A percentile compares a stretch with the other conserved stretches of the same genome.
phyloP scores from a whole-genome alignment of 2,329 filamentous ascomycete species.

The Bisporella sp. region DNA sequence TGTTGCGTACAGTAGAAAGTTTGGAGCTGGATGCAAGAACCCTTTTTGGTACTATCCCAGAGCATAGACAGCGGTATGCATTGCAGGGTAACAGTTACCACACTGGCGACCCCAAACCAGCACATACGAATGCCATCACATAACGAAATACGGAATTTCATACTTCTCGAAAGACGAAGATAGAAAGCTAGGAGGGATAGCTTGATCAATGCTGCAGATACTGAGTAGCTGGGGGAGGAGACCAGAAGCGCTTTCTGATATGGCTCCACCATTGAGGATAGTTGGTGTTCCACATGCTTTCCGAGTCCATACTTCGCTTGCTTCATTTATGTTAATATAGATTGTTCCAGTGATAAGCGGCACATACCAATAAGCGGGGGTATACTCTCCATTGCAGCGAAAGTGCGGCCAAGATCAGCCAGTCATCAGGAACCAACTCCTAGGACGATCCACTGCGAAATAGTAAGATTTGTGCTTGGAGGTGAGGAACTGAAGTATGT shows the following conservation, averaged over 20 bases:
- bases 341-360: too few species aligned
- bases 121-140: conserved; percentile 34
- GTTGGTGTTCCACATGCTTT: background rate
- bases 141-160: conserved; percentile 30
- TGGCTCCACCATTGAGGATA: background rate
- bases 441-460: background rate
- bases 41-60: conserved; percentile 29
- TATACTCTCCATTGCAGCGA: background rate
- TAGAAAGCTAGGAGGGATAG: conserved; percentile 39
- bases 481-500: background rate
- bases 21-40: conserved; percentile 37
- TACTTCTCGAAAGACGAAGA: conserved; percentile 33
- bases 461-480: background rate
- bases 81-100: conserved; percentile 37
- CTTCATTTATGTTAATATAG: background rate
- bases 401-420: background rate
- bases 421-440: background rate
- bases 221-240: background rate
- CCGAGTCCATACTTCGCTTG: background rate
- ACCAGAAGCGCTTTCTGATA: background rate
- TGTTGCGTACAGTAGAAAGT: conserved; percentile 31
- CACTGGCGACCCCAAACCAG: conserved; percentile 33
- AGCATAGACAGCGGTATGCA: conserved; percentile 33
- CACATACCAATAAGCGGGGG: background rate
- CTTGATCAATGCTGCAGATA: conserved; percentile 33